Conservation (phyloP, 768 basidiomycete species). For the Agaricus subrufescens region DNA sequence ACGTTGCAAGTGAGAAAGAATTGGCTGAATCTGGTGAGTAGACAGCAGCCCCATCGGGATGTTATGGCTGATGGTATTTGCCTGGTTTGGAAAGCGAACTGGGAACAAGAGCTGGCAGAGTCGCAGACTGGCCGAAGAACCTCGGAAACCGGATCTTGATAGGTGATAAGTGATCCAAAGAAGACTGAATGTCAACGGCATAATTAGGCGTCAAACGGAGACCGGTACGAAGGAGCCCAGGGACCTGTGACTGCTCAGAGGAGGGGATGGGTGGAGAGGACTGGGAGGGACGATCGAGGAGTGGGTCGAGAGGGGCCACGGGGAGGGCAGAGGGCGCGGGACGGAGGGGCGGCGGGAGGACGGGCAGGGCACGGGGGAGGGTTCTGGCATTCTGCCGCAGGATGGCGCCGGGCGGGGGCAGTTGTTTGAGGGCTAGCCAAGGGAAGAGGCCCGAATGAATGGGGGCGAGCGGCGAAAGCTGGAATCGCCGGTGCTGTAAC, state of each 20-base stretch:
- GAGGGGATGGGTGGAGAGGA: background rate
- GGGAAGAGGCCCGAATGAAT: background rate
- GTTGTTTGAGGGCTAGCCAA: background rate
- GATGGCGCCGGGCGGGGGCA: conserved; percentile 7
- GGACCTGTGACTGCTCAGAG: background rate
- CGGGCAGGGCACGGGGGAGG: background rate
- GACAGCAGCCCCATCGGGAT: conserved; percentile 16
- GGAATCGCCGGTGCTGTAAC: conserved; percentile 11
- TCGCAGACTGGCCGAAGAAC: conserved; percentile 27
- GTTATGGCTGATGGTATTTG: conserved; percentile 13
- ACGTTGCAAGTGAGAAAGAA: conserved; percentile 34
- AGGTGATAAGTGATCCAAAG: conserved; percentile 25
- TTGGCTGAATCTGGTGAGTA: conserved; percentile 18
- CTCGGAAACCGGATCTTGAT: conserved; percentile 44
- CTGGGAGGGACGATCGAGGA: background rate
- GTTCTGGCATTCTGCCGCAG: conserved; percentile 6
- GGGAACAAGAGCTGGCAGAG: conserved; percentile 20
- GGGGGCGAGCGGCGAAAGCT: conserved; percentile 4
- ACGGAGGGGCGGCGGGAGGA: conserved; percentile 4
- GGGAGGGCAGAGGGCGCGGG: background rate
- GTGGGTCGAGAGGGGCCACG: background rate
- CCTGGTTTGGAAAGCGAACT: conserved; percentile 1
- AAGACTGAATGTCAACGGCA: conserved; percentile 20
- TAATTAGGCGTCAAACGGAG: conserved; percentile 18
- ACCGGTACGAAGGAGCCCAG: conserved; percentile 19